These are phyloP conservation scores for Actinomucor elegans DNA, from an alignment of 371 early-diverging fungal species.

Conservation along the genomic window DNA sequence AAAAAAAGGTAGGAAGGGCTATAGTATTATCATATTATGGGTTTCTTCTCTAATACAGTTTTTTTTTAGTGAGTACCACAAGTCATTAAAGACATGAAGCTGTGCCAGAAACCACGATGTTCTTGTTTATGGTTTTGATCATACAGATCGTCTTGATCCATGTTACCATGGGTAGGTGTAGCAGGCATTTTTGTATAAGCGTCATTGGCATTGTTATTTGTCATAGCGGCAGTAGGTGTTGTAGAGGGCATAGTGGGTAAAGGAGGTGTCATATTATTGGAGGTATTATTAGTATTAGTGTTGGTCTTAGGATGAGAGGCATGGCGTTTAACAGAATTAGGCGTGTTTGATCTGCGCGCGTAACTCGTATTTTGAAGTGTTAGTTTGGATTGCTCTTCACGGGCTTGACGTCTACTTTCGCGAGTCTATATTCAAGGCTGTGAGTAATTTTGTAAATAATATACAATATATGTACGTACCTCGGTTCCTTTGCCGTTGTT, in stretches of 20 bases:
- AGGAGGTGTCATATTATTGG: slow-evolving; percentile 10
- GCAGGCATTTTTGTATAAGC: slow-evolving; percentile 21
- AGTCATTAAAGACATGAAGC: slow-evolving; percentile 28
- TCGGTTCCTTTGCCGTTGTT: slow-evolving; percentile 65
- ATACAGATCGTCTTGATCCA: slow-evolving; percentile 3
- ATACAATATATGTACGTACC: too few species aligned
- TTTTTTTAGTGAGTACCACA: slow-evolving; percentile 24
- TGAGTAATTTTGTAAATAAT: too few species aligned
- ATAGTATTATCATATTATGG: too few species aligned
- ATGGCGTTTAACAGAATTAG: slow-evolving; percentile 24
- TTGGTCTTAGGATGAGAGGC: slow-evolving; percentile 26
- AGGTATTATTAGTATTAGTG: background rate
- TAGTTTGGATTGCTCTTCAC: slow-evolving; percentile 21
- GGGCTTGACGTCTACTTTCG: slow-evolving; percentile 28
- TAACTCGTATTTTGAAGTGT: slow-evolving; percentile 7
- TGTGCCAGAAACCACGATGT: slow-evolving; percentile 26
- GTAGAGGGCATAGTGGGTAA: slow-evolving; percentile 10
- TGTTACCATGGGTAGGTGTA: slow-evolving; percentile 10
- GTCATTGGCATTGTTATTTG: slow-evolving; percentile 6
- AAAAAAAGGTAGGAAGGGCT: background rate
- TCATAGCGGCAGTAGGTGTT: background rate
- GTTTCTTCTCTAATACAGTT: too few species aligned
- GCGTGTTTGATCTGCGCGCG: slow-evolving; percentile 15
- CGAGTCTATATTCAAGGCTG: slow-evolving; percentile 16
- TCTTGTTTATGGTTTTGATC: slow-evolving; percentile 13